Conservation (phyloP, 768 basidiomycete species). For the Lactarius vividus region DNA sequence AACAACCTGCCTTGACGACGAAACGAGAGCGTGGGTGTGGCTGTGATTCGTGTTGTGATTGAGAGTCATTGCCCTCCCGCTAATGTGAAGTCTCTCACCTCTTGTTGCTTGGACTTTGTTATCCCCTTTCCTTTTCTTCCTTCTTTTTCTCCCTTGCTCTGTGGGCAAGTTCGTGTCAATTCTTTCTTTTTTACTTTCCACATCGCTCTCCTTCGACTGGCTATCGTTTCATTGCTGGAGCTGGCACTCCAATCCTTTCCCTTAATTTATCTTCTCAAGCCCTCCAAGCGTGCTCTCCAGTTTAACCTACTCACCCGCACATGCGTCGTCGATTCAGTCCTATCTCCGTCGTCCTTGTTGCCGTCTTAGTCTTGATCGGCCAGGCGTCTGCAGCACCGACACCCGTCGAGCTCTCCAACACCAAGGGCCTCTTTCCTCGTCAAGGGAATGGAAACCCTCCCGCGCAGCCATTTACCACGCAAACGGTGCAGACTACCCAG, state of each 20-base stretch:
- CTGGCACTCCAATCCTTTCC: slow-evolving; percentile 39
- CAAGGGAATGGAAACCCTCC: slow-evolving; percentile 30
- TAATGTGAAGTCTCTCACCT: slow-evolving; percentile 1
- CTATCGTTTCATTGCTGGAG: slow-evolving; percentile 36
- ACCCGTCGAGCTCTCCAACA: background rate
- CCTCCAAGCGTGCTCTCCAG: slow-evolving; percentile 20
- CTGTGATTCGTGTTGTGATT: background rate
- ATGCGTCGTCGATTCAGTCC: slow-evolving; percentile 31
- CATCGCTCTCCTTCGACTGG: slow-evolving; percentile 26
- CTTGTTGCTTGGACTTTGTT: slow-evolving; percentile 9
- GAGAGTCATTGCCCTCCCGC: background rate
- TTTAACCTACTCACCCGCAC: slow-evolving; percentile 23
- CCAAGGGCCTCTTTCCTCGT: slow-evolving; percentile 21
- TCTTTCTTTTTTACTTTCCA: slow-evolving; percentile 30
- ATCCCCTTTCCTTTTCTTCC: slow-evolving; percentile 10
- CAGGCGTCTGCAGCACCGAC: slow-evolving; percentile 10
- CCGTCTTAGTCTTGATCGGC: slow-evolving; percentile 7
- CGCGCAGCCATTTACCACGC: slow-evolving; percentile 37
- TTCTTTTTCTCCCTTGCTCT: slow-evolving; percentile 30
- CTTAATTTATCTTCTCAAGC: slow-evolving; percentile 24
- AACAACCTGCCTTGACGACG: slow-evolving; percentile 1
- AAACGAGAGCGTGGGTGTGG: background rate
- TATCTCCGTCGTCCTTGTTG: slow-evolving; percentile 1
- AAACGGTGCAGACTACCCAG: slow-evolving; percentile 38
- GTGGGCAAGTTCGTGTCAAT: slow-evolving; percentile 35